Conservation (phyloP, 768 basidiomycete genomes). For the Leucosporidium scottii region DNA sequence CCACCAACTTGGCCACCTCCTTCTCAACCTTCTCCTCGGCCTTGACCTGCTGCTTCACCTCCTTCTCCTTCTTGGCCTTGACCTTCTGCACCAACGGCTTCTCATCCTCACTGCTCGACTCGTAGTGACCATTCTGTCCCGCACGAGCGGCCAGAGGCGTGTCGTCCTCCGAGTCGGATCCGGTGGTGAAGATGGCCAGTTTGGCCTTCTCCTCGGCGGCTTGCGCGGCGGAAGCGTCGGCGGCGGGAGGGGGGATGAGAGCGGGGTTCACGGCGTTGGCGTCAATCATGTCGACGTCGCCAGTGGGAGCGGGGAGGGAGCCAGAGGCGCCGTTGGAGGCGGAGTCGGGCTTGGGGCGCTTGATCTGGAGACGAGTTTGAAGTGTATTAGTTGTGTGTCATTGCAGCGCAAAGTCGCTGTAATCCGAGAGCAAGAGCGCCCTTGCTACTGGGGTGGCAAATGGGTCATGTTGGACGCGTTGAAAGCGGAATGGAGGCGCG, state of each 20-base stretch:
- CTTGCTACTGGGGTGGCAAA: too few species aligned
- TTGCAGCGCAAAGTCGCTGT: constrained; percentile 3
- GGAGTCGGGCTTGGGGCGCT: background rate
- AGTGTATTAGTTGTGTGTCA: background rate
- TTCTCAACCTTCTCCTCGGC: background rate
- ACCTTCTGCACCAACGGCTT: too few species aligned
- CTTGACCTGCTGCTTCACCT: constrained; percentile 3
- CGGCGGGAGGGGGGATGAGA: constrained; percentile 7
- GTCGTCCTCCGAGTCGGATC: constrained; percentile 22
- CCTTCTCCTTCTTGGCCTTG: background rate
- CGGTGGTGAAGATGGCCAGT: constrained; percentile 17
- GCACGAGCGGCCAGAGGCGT: constrained; percentile 35
- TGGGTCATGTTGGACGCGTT: too few species aligned
- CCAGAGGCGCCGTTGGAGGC: background rate
- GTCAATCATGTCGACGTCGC: constrained; percentile 31
- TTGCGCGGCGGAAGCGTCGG: background rate
- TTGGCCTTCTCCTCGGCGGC: constrained; percentile 10
- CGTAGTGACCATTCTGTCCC: constrained; percentile 41
- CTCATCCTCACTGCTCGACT: background rate
- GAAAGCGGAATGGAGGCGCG: too few species aligned
- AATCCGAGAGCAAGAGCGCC: too few species aligned
- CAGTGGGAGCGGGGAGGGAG: background rate
- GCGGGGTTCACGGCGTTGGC: constrained; percentile 2
- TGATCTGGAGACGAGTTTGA: too few species aligned
- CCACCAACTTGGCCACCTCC: too few species aligned